A percentile compares a stretch with the other conserved stretches of the same genome.
Evolutionary conservation across 805 yeast genomes (phyloP).

Genomic region (Yarrowia sp.): DNA sequence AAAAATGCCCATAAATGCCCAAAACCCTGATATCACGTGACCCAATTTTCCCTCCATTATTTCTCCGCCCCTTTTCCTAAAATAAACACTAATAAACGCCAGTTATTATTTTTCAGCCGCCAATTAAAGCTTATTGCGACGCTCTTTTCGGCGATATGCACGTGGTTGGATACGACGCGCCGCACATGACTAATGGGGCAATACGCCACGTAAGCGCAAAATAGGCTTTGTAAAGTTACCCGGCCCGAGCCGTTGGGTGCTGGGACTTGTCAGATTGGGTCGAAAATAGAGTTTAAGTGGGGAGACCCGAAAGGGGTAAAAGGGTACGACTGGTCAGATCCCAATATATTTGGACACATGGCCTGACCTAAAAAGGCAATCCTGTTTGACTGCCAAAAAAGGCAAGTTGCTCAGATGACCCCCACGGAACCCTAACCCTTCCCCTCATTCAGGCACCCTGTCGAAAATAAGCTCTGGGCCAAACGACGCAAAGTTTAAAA

Average conservation of each 20-base stretch:
- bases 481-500: neutral
- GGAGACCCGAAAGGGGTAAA: neutral
- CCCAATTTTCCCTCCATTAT: neutral
- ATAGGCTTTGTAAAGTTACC: neutral
- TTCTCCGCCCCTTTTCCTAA: neutral
- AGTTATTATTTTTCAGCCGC: neutral
- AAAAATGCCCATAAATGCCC: too few species aligned
- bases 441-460: neutral
- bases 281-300: neutral
- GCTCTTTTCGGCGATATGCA: neutral
- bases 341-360: too few species aligned
- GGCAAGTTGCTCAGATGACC: too few species aligned
- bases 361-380: too few species aligned
- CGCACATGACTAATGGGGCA: constrained; percentile 18
- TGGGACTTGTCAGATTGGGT: neutral
- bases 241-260: constrained; percentile 5
- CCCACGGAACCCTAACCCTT: neutral
- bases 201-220: constrained; percentile 19
- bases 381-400: too few species aligned
- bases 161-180: constrained; percentile 19
- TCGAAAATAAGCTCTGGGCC: neutral
- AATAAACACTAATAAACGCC: neutral
- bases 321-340: neutral
- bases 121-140: neutral
- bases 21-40: neutral